Conservation (phyloP, 352 stramenopile species). For the Blastocystis sp. region DNA sequence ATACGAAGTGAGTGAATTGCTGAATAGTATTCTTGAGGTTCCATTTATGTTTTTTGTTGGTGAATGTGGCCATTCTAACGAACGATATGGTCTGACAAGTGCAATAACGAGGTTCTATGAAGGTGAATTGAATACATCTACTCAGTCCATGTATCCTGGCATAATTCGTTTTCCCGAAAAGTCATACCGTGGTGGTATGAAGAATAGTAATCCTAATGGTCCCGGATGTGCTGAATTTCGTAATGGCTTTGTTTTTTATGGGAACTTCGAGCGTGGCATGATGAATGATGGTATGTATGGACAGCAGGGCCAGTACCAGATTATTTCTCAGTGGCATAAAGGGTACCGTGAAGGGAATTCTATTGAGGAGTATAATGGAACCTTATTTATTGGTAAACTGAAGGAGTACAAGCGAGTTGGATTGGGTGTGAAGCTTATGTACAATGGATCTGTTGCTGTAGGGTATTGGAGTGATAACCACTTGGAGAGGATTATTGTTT, state of each 20-base stretch:
- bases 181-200: neutral
- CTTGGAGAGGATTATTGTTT: neutral
- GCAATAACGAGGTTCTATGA: neutral
- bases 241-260: neutral
- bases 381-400: neutral
- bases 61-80: neutral
- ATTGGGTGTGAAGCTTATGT: neutral
- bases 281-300: conserved; percentile 13
- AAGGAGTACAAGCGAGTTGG: neutral
- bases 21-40: neutral
- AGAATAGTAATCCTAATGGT: neutral
- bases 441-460: neutral
- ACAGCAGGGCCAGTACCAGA: neutral
- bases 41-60: conserved; percentile 42
- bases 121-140: neutral
- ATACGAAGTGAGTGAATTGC: neutral
- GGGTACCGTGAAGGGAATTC: neutral
- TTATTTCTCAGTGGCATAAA: neutral
- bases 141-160: neutral
- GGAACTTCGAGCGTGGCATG: neutral
- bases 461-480: neutral
- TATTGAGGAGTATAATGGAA: conserved; percentile 34
- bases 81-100: neutral
- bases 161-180: neutral
- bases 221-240: neutral